Evolutionary conservation across 1,284 basidiomycete species (phyloP), one percentile per base, ranked within the genome.

Genomic region (Cryptococcus sp.): DNA sequence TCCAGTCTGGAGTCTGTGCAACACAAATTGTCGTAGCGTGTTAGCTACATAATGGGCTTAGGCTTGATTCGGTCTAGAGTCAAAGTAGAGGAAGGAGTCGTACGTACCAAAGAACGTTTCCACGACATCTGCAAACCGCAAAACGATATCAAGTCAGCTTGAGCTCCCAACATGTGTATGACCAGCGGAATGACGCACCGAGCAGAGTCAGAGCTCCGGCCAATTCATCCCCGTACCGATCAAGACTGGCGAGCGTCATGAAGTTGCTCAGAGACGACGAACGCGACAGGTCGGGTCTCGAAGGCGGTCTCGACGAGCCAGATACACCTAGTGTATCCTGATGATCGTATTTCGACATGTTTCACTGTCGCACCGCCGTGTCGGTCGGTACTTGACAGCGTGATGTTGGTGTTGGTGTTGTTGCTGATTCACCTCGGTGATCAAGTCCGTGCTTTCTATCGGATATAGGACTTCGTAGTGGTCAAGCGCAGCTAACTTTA

Each of bases 1-100:
- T 96, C 93, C 62, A 96, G 81, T 64, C 90, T 87, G 3, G 93
- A 92, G 78, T 95, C 91, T 77, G 56, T 35, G 30, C 3, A 11
- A 6, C 13, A 30, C 40, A 25, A 43, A 54, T 50, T 7, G 30
- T 45, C 3, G 3, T 49, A 25, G 27, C 23, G 8, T 7, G 5
- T 20, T n/a, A 15, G n/a, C 20, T 6, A 3, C 38, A 6, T 42
- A 16, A 17, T 6, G 25, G 25, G 25, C 25, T 25, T 25, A 6
- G 25, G 6, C 25, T 25, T 25, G 25, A 25, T 25, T 25, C 3
- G 25, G 25, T 6, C 3, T 25, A 25, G 25, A 25, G 25, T 6
- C 25, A 25, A 25, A 22, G 46, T 20, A 20, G 7, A 48, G 3
- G 22, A 19, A 48, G 23, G 16, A 19, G 38, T 17, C 5, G 6